phyloP scores from a whole-genome alignment of 1,284 basidiomycete species.

The Coriolopsis trogii region DNA sequence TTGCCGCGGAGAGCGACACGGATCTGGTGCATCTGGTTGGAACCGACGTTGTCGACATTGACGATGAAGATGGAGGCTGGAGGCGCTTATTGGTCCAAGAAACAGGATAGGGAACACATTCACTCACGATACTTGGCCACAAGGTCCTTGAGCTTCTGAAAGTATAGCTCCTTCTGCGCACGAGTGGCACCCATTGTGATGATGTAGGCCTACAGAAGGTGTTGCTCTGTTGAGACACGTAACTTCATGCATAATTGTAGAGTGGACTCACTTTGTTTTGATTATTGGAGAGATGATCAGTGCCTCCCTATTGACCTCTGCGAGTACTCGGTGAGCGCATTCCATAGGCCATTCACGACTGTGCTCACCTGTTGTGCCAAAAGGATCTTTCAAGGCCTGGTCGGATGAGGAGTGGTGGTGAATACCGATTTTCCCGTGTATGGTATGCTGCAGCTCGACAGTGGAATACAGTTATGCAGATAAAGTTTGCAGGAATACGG shows the following conservation, averaged over 20 bases:
- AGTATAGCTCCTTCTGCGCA: slow-evolving; percentile 93
- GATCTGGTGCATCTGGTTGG: slow-evolving; percentile 99
- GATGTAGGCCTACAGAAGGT: slow-evolving; percentile 12
- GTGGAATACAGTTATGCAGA: slow-evolving; percentile 35
- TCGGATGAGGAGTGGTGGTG: slow-evolving; percentile 38
- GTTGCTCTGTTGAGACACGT: slow-evolving; percentile 7
- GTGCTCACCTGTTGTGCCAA: slow-evolving; percentile 63
- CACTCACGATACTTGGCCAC: slow-evolving; percentile 87
- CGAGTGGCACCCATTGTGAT: slow-evolving; percentile 89
- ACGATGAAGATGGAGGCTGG: slow-evolving; percentile 97
- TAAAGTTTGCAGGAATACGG: slow-evolving; percentile 29
- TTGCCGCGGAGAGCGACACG: slow-evolving; percentile 96
- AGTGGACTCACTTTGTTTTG: slow-evolving; percentile 26
- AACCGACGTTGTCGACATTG: slow-evolving; percentile 99
- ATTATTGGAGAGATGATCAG: slow-evolving; percentile 32
- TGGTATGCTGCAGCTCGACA: background rate
- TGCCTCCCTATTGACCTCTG: slow-evolving; percentile 91
- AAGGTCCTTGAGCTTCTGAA: slow-evolving; percentile 92
- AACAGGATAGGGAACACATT: background rate
- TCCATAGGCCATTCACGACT: background rate
- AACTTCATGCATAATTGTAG: slow-evolving; percentile 23
- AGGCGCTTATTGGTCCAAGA: background rate
- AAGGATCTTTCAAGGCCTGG: slow-evolving; percentile 94
- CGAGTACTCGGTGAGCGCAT: background rate
- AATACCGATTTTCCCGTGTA: slow-evolving; percentile 8